Evolutionary conservation across 331 rosid species (phyloP), one percentile per base, ranked within the genome.

Genomic region (Pyracantha coccinea): DNA sequence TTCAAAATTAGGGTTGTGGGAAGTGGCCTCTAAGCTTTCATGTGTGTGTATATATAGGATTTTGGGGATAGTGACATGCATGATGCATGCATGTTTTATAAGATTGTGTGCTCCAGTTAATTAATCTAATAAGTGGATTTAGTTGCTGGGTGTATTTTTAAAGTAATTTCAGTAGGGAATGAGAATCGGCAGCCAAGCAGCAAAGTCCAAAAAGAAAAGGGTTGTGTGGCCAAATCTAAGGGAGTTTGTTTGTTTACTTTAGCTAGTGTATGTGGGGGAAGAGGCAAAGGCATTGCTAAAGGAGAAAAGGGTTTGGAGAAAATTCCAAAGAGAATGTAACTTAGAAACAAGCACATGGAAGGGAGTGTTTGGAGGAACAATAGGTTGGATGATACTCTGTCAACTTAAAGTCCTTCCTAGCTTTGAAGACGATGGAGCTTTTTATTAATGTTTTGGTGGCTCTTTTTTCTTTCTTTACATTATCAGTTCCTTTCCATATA

Each of bases 281-380:
- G 70, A 25, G 67, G 83, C 83, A 82, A 65, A 74, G 77, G 86
- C 84, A 82, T 63, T 75, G 77, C 66, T 74, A 83, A 85, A 89
- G 81, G 71, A 69, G 81, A 83, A 89, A 82, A 81, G 27, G 83
- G 86, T 78, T 66, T 63, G 13, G 71, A 79, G 90, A 80, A 86
- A 69, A 87, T 53, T 77, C 84, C 94, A 89, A 78, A 86, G 85
- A 83, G 87, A 83, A 86, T 85, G 83, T 21, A 20, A 65, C n/a
- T 25, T 23, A 7, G 86, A 87, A 92, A 67, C 21, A 72, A 84
- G 87, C 85, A 73, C 80, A 91, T 91, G 98, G 97, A 93, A 88
- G 75, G 76, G 89, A 75, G 91, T 80, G 83, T 80, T 87, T 87
- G 98, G 94, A 84, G 89, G 92, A 90, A 88, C 81, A 82, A 85